A percentile compares a stretch with the other conserved stretches of the same genome.
Evolutionary conservation across 768 basidiomycete genomes (phyloP).

Genomic region (Leucosporidium scottii): DNA sequence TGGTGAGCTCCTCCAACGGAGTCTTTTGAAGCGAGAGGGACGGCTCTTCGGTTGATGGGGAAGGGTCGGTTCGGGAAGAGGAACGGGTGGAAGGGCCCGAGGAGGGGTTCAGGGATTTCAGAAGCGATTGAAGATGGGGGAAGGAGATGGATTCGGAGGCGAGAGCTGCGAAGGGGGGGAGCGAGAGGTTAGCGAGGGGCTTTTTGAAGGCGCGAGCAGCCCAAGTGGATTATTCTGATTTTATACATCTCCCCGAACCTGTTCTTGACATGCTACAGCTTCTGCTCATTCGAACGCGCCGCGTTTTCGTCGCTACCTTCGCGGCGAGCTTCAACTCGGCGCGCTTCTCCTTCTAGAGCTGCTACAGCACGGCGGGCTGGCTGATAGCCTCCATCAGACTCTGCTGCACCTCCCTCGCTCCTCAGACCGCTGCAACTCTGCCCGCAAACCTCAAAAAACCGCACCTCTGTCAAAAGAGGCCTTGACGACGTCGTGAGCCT

Average conservation of each 20-base stretch:
- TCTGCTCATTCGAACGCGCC: too few species aligned
- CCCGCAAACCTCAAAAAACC: constrained; percentile 11
- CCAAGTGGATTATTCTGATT: too few species aligned
- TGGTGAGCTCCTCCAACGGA: constrained; percentile 61
- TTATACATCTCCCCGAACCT: too few species aligned
- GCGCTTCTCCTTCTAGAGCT: too few species aligned
- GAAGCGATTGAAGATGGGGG: constrained; percentile 57
- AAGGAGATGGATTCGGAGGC: constrained; percentile 60
- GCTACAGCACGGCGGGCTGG: too few species aligned
- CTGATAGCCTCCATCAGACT: neutral
- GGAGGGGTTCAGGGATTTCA: constrained; percentile 61
- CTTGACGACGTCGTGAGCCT: constrained; percentile 40
- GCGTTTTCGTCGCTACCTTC: too few species aligned
- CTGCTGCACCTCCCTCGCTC: neutral
- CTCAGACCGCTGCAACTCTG: neutral
- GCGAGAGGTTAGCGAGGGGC: neutral
- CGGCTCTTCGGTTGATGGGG: constrained; percentile 40
- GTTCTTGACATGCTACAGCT: too few species aligned
- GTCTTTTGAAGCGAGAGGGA: constrained; percentile 47
- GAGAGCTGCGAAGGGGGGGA: constrained; percentile 49
- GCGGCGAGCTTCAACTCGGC: too few species aligned
- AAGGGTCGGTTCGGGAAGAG: constrained; percentile 42
- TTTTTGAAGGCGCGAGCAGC: too few species aligned
- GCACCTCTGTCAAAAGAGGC: constrained; percentile 43
- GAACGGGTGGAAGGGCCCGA: constrained; percentile 55